Evolutionary conservation across 192 early-diverging fungal genomes (phyloP), one percentile per base, ranked within the genome.

Genomic region (Linnemannia zychae): DNA sequence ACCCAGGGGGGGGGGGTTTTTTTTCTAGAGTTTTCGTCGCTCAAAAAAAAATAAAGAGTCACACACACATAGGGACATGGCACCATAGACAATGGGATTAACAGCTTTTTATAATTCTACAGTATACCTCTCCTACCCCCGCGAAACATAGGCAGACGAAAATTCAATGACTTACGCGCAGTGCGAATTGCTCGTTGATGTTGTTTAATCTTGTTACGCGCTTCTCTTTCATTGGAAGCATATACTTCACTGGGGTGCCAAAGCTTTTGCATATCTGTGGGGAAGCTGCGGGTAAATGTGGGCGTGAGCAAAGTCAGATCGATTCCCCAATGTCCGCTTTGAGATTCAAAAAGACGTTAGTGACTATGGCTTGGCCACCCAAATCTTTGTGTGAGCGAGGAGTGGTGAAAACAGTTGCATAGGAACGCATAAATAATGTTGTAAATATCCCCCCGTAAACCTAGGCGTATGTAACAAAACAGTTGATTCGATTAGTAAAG

Each of bases 221-320:
- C 52, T 57, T n/a, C 6, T 1, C n/a, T 57, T 24, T 20, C n/a
- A 4, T 5, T 52, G 18, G 52, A 44, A 70, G 5, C 37, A 46
- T 36, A 17, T 70, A 70, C 20, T 70, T 70, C 68, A 47, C 40
- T 28, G 68, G 68, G 46, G 68, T 70, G 68, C 68, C 68, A 38
- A 46, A 70, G n/a, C 38, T 70, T 70, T 47, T 70, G 40, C 68
- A 70, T 37, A 70, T 70, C 68, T 70, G 40, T 47, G 68, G 68
- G 22, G 68, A 24, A n/a, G 46, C 12, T 1, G 22, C 5, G 17
- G 68, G 22, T 40, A 70, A 70, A 17, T 46, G 36, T 70, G 68
- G 38, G 68, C 38, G 68, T 7, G 68, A 70, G 68, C 68, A 70
- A 40, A 70, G 68, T n/a, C 40, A 40, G 40, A 70, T 20, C 6